Evolutionary conservation across 345 rosid species (phyloP).

Genomic region (Syzygium jambos): DNA sequence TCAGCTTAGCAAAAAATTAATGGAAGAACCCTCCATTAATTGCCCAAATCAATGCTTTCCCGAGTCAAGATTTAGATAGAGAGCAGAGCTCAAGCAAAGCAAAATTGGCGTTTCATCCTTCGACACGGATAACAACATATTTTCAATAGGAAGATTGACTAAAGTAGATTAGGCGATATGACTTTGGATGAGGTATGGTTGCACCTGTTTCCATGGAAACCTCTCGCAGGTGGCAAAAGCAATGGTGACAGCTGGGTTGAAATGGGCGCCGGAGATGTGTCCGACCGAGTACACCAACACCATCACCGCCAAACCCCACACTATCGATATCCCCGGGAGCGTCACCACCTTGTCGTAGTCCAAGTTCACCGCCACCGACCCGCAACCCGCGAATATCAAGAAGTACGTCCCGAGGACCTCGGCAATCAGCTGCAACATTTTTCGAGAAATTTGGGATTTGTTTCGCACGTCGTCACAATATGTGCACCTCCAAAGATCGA

Average conservation of each 20-base stretch:
- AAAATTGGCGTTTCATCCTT: too few species aligned
- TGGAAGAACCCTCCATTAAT: neutral
- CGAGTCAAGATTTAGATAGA: too few species aligned
- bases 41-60: too few species aligned
- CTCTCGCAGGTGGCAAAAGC: conserved; percentile 75
- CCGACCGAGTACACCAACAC: conserved; percentile 79
- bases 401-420: conserved; percentile 83
- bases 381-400: conserved; percentile 82
- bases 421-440: conserved; percentile 50
- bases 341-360: conserved; percentile 57
- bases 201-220: conserved; percentile 81
- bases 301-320: conserved; percentile 86
- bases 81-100: too few species aligned
- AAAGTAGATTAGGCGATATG: neutral
- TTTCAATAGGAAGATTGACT: neutral
- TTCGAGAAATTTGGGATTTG: neutral
- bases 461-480: neutral
- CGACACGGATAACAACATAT: too few species aligned
- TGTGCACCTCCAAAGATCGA: neutral
- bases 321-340: conserved; percentile 59
- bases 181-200: neutral
- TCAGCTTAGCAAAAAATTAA: neutral
- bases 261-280: conserved; percentile 96
- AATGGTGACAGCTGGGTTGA: conserved; percentile 88
- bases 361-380: conserved; percentile 61